phyloP scores from a whole-genome alignment of 164 flowering plant species.

The Vitis rupestris region DNA sequence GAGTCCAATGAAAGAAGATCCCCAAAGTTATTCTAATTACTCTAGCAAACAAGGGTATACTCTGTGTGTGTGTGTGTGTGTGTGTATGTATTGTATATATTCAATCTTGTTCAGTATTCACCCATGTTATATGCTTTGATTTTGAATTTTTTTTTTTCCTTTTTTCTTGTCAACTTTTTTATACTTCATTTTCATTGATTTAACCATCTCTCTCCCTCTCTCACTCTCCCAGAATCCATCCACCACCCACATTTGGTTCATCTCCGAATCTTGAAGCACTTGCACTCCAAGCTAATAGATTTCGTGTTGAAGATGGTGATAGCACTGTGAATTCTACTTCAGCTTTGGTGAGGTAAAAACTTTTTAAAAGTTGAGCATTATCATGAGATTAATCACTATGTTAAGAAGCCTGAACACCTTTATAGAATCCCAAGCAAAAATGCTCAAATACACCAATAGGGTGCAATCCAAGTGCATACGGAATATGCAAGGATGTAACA shows the following conservation, averaged over 20 bases:
- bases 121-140: no score
- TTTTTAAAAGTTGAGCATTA: not conserved
- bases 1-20: conserved; percentile 37
- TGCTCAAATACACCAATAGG: no score
- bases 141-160: not conserved
- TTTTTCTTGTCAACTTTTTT: not conserved
- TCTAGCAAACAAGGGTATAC: conserved; percentile 48
- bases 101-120: not conserved
- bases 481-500: no score
- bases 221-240: conserved; percentile 27
- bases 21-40: conserved; percentile 33
- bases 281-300: conserved; percentile 24
- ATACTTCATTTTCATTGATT: not conserved
- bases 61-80: not conserved
- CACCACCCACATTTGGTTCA: conserved; percentile 54
- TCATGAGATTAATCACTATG: no score
- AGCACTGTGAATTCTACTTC: conserved; percentile 19
- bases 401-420: no score
- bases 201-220: conserved; percentile 1
- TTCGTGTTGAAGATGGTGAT: conserved; percentile 24
- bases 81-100: not conserved
- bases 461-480: no score
- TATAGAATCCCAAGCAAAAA: no score
- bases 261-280: conserved; percentile 40
- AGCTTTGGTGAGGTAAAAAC: conserved; percentile 6